phyloP scores from a whole-genome alignment of 805 yeast genomes.

The Yarrowia hollandica region DNA sequence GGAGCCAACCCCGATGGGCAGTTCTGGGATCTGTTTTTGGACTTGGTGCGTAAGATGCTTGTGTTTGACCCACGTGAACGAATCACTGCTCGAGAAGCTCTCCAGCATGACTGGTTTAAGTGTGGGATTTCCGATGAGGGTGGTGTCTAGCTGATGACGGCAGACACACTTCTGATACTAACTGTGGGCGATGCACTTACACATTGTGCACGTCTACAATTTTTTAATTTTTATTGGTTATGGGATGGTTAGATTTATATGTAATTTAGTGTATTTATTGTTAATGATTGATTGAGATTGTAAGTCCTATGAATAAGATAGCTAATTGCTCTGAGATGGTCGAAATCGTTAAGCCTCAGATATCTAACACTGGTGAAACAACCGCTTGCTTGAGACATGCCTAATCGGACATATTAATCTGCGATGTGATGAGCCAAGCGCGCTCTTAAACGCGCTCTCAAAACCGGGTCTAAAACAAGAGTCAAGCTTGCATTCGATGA shows the following conservation, averaged over 20 bases:
- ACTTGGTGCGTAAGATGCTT: slow-evolving; percentile 63
- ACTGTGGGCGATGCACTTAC: background rate
- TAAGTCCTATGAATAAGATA: too few relatives aligned
- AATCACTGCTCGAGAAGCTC: slow-evolving; percentile 72
- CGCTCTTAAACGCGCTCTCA: too few relatives aligned
- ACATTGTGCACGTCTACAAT: background rate
- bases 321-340: too few relatives aligned
- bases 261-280: slow-evolving; percentile 25
- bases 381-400: too few relatives aligned
- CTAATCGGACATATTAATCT: too few relatives aligned
- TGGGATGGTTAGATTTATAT: slow-evolving; percentile 2
- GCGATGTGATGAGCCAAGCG: too few relatives aligned
- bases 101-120: slow-evolving; percentile 77
- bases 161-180: slow-evolving; percentile 11
- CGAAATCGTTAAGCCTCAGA: too few relatives aligned
- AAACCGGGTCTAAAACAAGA: too few relatives aligned
- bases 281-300: background rate
- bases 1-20: slow-evolving; percentile 41
- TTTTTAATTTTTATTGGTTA: slow-evolving; percentile 25
- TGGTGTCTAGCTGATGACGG: background rate
- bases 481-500: too few relatives aligned
- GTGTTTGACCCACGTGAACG: slow-evolving; percentile 71
- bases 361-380: too few relatives aligned
- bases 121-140: slow-evolving; percentile 32
- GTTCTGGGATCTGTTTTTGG: slow-evolving; percentile 82